phyloP scores from a whole-genome alignment of 345 rosid species.

The Cardamine resedifolia region DNA sequence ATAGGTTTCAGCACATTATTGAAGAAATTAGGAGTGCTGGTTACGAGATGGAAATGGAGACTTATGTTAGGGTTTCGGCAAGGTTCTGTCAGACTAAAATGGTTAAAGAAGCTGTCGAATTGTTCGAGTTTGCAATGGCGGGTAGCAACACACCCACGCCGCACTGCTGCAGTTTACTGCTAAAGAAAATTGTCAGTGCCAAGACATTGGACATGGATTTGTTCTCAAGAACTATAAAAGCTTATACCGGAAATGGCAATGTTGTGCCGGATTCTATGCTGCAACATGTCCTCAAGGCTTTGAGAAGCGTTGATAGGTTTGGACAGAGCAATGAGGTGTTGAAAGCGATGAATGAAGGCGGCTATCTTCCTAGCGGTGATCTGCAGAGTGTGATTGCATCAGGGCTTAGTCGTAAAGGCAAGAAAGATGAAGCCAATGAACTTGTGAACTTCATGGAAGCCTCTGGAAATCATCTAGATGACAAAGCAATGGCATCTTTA shows the following conservation, averaged over 20 bases:
- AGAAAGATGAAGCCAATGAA: slow-evolving; percentile 51
- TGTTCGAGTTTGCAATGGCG: slow-evolving; percentile 56
- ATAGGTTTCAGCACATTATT: slow-evolving; percentile 69
- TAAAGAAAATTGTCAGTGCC: slow-evolving; percentile 62
- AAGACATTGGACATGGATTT: slow-evolving; percentile 61
- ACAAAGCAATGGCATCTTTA: slow-evolving; percentile 57
- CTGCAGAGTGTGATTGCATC: slow-evolving; percentile 58
- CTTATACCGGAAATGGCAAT: slow-evolving; percentile 54
- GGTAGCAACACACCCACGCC: slow-evolving; percentile 64
- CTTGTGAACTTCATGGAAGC: slow-evolving; percentile 54
- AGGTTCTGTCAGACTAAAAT: slow-evolving; percentile 37
- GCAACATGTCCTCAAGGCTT: slow-evolving; percentile 60
- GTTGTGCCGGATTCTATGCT: slow-evolving; percentile 56
- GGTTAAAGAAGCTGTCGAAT: slow-evolving; percentile 30
- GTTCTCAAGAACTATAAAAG: slow-evolving; percentile 61
- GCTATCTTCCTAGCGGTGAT: slow-evolving; percentile 45
- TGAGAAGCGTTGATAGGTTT: slow-evolving; percentile 64
- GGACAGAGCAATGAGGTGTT: slow-evolving; percentile 62
- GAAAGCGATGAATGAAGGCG: slow-evolving; percentile 63
- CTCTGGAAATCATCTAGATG: slow-evolving; percentile 51
- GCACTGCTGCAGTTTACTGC: slow-evolving; percentile 34
- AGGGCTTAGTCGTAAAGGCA: slow-evolving; percentile 55
- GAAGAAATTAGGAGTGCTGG: slow-evolving; percentile 59
- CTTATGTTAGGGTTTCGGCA: slow-evolving; percentile 49
- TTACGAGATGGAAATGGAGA: slow-evolving; percentile 67